Evolutionary conservation across 2,329 filamentous ascomycete species (phyloP).

Genomic region (Aspergillus pseudotamarii): DNA sequence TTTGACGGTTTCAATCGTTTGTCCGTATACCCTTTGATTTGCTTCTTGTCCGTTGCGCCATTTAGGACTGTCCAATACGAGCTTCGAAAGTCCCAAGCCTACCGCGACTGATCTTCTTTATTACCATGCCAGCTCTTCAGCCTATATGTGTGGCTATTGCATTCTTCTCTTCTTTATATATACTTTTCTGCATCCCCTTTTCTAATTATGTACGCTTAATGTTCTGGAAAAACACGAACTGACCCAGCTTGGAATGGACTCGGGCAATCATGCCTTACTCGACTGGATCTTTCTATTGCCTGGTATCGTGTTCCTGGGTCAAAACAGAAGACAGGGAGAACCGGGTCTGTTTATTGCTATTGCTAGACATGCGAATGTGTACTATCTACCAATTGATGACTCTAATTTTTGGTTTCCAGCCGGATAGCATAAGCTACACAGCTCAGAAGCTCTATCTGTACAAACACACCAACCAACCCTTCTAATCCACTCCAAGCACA

Average conservation of each 20-base stretch:
- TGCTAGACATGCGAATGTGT: slow-evolving; percentile 3
- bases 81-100: neutral
- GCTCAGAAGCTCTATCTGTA: neutral
- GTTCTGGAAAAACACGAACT: slow-evolving; percentile 4
- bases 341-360: neutral
- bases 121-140: slow-evolving; percentile 16
- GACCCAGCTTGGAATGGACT: slow-evolving; percentile 3
- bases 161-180: slow-evolving; percentile 22
- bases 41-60: slow-evolving; percentile 1
- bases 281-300: neutral
- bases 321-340: neutral
- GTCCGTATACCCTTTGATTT: slow-evolving; percentile 21
- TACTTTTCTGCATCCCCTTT: slow-evolving; percentile 15
- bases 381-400: slow-evolving; percentile 5
- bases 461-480: neutral
- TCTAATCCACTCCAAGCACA: neutral
- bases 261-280: neutral
- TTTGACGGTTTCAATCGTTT: slow-evolving; percentile 8
- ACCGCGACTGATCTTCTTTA: neutral
- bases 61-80: neutral
- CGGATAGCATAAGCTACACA: neutral
- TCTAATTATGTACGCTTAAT: slow-evolving; percentile 21
- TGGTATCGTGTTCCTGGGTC: neutral
- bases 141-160: slow-evolving; percentile 9
- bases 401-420: neutral